Evolutionary conservation across 1,284 basidiomycete species (phyloP).

Genomic region (Ganoderma boninense): DNA sequence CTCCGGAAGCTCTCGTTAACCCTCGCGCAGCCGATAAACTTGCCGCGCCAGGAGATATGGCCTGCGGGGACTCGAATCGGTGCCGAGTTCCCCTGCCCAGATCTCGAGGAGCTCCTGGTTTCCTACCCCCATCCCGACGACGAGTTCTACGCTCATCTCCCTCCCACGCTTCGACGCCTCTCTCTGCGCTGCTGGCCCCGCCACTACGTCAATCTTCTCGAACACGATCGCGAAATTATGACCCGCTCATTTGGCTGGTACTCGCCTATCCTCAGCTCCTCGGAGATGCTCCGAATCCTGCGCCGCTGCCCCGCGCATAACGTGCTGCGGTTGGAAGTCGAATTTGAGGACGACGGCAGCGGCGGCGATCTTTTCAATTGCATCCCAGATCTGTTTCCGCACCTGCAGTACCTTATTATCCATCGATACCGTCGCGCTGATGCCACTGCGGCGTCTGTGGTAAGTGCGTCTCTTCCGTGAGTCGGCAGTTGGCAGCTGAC

Average conservation of each 20-base stretch:
- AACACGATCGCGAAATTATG: background rate
- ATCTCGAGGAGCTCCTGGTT: background rate
- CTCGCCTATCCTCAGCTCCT: conserved; percentile 1
- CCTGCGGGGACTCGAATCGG: background rate
- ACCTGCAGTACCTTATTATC: background rate
- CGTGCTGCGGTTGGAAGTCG: too few relatives aligned
- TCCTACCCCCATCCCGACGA: conserved; percentile 16
- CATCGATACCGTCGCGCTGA: background rate
- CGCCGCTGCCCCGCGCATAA: too few relatives aligned
- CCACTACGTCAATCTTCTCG: conserved; percentile 4
- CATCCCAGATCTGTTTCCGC: background rate
- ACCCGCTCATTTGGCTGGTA: background rate
- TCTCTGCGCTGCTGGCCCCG: conserved; percentile 10
- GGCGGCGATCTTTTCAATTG: too few relatives aligned
- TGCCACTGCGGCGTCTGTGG: background rate
- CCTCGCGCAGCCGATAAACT: background rate
- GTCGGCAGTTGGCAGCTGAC: too few relatives aligned
- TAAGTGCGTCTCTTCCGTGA: background rate
- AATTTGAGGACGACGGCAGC: too few relatives aligned
- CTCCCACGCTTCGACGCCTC: background rate
- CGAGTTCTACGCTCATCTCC: conserved; percentile 8
- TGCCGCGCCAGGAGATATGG: background rate
- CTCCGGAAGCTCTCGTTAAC: background rate
- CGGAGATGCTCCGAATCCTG: too few relatives aligned
- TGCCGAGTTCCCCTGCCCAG: background rate